Conservation (phyloP, 1,284 basidiomycete species). For the Anthracocystis panici-leucophaei region DNA sequence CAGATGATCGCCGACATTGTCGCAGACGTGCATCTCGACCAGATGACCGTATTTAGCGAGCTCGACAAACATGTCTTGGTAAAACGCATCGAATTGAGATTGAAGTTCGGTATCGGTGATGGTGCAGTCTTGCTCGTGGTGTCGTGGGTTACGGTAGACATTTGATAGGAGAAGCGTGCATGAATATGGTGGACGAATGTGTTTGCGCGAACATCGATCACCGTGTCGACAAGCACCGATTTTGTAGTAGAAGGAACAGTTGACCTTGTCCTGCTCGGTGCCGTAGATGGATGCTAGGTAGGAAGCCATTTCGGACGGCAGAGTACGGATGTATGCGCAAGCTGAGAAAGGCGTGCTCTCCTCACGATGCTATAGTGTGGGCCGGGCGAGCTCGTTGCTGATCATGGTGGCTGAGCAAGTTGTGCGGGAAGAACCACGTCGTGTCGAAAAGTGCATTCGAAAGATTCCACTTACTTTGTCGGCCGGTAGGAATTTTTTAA, state of each 20-base stretch:
- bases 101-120: constrained; percentile 85
- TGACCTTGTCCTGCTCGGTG: constrained; percentile 87
- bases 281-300: constrained; percentile 65
- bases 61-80: constrained; percentile 83
- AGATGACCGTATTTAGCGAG: constrained; percentile 94
- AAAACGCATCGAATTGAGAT: constrained; percentile 95
- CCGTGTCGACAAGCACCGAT: constrained; percentile 95
- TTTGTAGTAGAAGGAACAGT: constrained; percentile 96
- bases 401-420: constrained; percentile 26
- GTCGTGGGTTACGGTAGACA: constrained; percentile 97
- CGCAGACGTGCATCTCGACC: constrained; percentile 93
- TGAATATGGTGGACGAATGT: constrained; percentile 96
- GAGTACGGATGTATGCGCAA: too few species aligned
- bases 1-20: constrained; percentile 98
- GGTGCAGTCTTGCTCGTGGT: constrained; percentile 82
- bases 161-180: constrained; percentile 98
- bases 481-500: constrained; percentile 41
- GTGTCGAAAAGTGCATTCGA: constrained; percentile 28
- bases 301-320: constrained; percentile 38
- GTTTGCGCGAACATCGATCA: constrained; percentile 95
- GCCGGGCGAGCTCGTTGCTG: neutral
- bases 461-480: constrained; percentile 21
- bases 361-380: too few species aligned
- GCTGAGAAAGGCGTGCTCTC: too few species aligned
- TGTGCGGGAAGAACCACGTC: constrained; percentile 4